Base-by-base conservation (phyloP, 345 rosid genomes). In the Cardamine occulta region DNA sequence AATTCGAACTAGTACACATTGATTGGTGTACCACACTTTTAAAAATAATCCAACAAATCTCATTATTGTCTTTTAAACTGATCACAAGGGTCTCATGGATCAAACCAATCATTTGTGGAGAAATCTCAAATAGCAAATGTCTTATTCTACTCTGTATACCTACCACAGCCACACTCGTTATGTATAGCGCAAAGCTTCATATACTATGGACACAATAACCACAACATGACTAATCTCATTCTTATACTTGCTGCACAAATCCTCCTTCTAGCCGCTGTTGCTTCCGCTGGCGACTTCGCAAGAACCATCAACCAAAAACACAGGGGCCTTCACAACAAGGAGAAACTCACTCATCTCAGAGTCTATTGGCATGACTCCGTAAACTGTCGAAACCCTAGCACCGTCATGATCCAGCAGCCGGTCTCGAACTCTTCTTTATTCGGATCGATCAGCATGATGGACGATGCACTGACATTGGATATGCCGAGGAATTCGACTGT, bases 341-440 rank as follows among this genome's bases (percentile, higher is more conserved):
- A 86, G 60, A 84, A 80, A 80, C 48, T 52, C 71, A 66, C 70
- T 14, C 82, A 79, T 54, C 77, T 86, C 21, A 63, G 67, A 2
- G 0, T 86, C 18, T 84, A 72, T 4, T 86, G 88, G 85, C 89
- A 86, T 12, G 83, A 84, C 67, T 65, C 76, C 18, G 14, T 60
- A 1, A 37, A 51, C 0, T 85, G 88, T 11, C 63, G 8, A 0
- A 73, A 79, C 21, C 80, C 86, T 0, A 70, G 78, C 8, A 31
- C 76, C 1, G 40, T 82, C 35, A 9, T 7, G 0, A 66, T 83
- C 24, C 75, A 48, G 23, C 64, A 44, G 0, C 75, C 84, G 1
- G 63, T 76, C 3, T 8, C 9, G 1, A 82, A 76, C 70, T 42
- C 84, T 10, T 21, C 68, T 0, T 7, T 32, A 0, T 82, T 82